These are phyloP conservation scores for Colletotrichum agaves DNA, from an alignment of 2,329 filamentous ascomycete genomes.

Conservation along the genomic window DNA sequence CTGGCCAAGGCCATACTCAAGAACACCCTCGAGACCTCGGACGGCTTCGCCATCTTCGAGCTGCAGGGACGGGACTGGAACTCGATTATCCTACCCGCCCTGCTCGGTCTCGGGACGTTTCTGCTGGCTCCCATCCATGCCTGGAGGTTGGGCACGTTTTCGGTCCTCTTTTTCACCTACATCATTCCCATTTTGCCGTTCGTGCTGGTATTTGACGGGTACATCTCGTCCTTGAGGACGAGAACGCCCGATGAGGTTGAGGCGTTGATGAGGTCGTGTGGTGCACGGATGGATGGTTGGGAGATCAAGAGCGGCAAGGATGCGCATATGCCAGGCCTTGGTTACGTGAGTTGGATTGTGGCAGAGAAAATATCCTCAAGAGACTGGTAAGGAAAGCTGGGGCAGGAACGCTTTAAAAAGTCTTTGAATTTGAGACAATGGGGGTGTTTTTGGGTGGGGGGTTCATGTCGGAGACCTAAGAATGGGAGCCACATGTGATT, in stretches of 20 bases:
- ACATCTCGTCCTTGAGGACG: slow-evolving; percentile 74
- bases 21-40: slow-evolving; percentile 71
- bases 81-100: slow-evolving; percentile 63
- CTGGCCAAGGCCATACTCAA: slow-evolving; percentile 69
- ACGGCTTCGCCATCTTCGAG: slow-evolving; percentile 79
- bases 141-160: slow-evolving; percentile 61
- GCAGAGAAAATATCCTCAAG: slow-evolving; percentile 29
- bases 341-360: slow-evolving; percentile 63
- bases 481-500: too few species aligned
- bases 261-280: slow-evolving; percentile 65
- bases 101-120: slow-evolving; percentile 64
- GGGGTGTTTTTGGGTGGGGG: too few species aligned
- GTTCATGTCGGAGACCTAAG: too few species aligned
- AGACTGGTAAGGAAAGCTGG: not conserved
- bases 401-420: too few species aligned
- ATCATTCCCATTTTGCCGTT: slow-evolving; percentile 74
- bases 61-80: slow-evolving; percentile 73
- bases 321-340: slow-evolving; percentile 61
- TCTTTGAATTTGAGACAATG: too few species aligned
- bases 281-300: slow-evolving; percentile 58
- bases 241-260: slow-evolving; percentile 74
- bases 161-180: slow-evolving; percentile 74
- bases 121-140: slow-evolving; percentile 63
- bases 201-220: slow-evolving; percentile 75
- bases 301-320: slow-evolving; percentile 59